Conservation (phyloP, 1,284 basidiomycete genomes). For the Fomitopsis pinicola region DNA sequence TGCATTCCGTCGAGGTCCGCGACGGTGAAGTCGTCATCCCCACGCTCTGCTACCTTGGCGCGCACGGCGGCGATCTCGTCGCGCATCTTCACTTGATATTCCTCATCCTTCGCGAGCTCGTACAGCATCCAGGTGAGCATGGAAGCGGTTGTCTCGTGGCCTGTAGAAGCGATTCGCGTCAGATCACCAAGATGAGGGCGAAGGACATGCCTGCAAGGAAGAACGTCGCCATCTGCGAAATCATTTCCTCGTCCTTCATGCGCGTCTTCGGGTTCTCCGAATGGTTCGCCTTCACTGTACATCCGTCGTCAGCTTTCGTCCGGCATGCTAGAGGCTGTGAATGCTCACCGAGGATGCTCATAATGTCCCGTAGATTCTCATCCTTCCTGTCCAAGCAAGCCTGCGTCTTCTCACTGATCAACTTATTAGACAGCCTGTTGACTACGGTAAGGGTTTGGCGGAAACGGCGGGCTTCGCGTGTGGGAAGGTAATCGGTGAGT, state of each 20-base stretch:
- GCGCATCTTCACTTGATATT: slow-evolving; percentile 36
- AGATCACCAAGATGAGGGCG: slow-evolving; percentile 17
- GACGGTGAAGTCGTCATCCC: slow-evolving; percentile 38
- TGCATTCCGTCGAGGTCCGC: slow-evolving; percentile 50
- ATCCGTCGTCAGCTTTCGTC: neutral
- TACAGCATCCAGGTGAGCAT: slow-evolving; percentile 37
- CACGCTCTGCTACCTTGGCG: slow-evolving; percentile 32
- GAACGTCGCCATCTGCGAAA: slow-evolving; percentile 48
- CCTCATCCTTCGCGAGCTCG: slow-evolving; percentile 36
- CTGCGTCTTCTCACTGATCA: slow-evolving; percentile 36
- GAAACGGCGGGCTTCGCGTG: slow-evolving; percentile 30
- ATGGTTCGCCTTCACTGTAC: slow-evolving; percentile 48
- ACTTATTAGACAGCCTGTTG: slow-evolving; percentile 21
- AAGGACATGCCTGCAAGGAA: slow-evolving; percentile 15
- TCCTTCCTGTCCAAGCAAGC: slow-evolving; percentile 17
- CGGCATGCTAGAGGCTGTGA: neutral
- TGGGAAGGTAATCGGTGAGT: slow-evolving; percentile 31
- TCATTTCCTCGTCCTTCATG: slow-evolving; percentile 42
- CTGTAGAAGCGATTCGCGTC: slow-evolving; percentile 28
- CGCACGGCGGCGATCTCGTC: slow-evolving; percentile 36
- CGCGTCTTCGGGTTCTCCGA: slow-evolving; percentile 39
- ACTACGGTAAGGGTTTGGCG: slow-evolving; percentile 29
- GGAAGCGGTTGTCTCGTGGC: slow-evolving; percentile 52
- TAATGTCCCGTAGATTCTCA: slow-evolving; percentile 30
- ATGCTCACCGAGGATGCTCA: slow-evolving; percentile 36